phyloP scores from a whole-genome alignment of 441 rosid species.

The Gossypium lobatum region DNA sequence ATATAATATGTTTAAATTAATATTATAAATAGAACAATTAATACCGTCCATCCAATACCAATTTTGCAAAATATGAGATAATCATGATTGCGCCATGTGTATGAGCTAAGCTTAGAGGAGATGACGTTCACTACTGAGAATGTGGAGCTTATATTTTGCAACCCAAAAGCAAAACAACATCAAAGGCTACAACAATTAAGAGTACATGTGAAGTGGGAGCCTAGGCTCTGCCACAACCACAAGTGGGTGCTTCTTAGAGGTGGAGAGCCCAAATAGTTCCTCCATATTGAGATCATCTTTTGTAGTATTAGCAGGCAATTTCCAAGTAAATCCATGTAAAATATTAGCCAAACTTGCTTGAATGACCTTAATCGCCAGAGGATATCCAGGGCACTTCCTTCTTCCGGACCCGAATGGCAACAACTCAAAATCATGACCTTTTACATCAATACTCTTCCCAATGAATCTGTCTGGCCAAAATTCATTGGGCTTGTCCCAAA shows the following conservation, averaged over 20 bases:
- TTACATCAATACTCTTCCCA: conserved; percentile 25
- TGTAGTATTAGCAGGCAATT: conserved; percentile 19
- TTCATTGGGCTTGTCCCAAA: conserved; percentile 30
- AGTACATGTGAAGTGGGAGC: conserved; percentile 35
- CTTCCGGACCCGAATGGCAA: conserved; percentile 45
- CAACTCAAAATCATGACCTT: conserved; percentile 35
- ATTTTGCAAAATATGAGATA: too few relatives aligned
- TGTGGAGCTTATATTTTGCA: too few relatives aligned
- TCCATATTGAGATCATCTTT: conserved; percentile 43
- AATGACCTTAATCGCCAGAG: conserved; percentile 35
- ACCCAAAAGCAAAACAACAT: too few relatives aligned
- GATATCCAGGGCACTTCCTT: conserved; percentile 42
- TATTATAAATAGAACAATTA: too few relatives aligned
- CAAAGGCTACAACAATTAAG: too few relatives aligned
- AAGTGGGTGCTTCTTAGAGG: conserved; percentile 48
- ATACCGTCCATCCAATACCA: too few relatives aligned
- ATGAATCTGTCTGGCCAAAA: conserved; percentile 35
- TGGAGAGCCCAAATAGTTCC: conserved; percentile 52
- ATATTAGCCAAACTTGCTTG: conserved; percentile 36
- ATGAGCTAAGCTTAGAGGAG: too few relatives aligned
- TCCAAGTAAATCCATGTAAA: conserved; percentile 40
- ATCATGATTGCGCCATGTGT: too few relatives aligned
- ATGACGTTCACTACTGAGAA: too few relatives aligned
- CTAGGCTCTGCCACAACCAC: conserved; percentile 34
- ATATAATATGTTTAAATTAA: too few relatives aligned